Evolutionary conservation across 2,329 filamentous ascomycete species (phyloP), one percentile per base, ranked within the genome.

Genomic region (Talaromyces sp.): DNA sequence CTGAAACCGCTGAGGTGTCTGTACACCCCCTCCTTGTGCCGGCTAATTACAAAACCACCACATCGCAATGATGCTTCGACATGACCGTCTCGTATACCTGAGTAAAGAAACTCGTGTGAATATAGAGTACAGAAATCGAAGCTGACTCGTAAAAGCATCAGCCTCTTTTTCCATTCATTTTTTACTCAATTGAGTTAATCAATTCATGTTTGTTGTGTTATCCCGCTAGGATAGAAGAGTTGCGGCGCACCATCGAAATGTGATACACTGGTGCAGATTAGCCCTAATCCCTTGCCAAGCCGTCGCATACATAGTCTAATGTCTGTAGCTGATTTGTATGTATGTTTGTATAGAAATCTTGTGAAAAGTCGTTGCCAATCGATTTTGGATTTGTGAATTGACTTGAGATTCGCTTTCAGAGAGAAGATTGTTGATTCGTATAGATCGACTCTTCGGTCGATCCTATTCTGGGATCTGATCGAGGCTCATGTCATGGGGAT

Each of bases 201-300:
- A 11, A n/a, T 52, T 33, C 16, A 19, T 16, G 27, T 16, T 33
- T 52, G 45, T 16, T 48, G 22, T 27, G 22, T 8, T 24, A 6
- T 27, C 10, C 6, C 24, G 10, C 47, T 22, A n/a, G 19, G 41
- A 45, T 22, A 16, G 11, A 24, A 22, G 11, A 50, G 48, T 54
- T 54, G 48, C 19, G n/a, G 2, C 24, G 14, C 14, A 31, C 16
- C 16, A n/a, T 27, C 47, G 50, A 14, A 35, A 58, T 43, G 35
- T 60, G 57, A 60, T 48, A 60, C 57, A 60, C 37, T 60, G 57
- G 57, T 60, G 57, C 57, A 60, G 57, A 47, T 47, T 60, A 60
- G 57, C 57, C 57, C 39, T 60, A 35, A 60, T 31, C 11, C 39
- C 37, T 10, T 45, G 41, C 9, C 35, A 37, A 13, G 9, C 9